Evolutionary conservation across 2,329 filamentous ascomycete species (phyloP).

Genomic region (Ploettnerulaceae sp.): DNA sequence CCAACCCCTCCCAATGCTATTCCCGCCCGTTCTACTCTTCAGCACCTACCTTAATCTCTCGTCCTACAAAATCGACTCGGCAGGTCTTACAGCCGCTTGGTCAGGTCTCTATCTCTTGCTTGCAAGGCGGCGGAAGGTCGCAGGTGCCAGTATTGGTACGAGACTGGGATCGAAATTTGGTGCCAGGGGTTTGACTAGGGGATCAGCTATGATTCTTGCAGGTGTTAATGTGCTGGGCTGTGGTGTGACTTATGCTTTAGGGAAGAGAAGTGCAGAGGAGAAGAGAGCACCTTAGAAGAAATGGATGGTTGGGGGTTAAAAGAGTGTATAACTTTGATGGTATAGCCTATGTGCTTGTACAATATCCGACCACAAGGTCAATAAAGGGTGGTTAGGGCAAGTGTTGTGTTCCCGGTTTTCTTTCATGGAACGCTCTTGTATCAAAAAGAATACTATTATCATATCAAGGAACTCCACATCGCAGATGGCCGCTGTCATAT

Average conservation of each 20-base stretch:
- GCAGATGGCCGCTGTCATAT: too few relatives aligned
- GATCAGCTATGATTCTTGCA: constrained; percentile 46
- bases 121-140: constrained; percentile 47
- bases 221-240: constrained; percentile 46
- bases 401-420: too few relatives aligned
- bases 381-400: background rate
- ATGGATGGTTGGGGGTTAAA: background rate
- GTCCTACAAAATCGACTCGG: constrained; percentile 57
- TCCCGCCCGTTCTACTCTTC: constrained; percentile 61
- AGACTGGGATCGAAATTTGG: constrained; percentile 45
- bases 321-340: background rate
- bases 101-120: constrained; percentile 61
- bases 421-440: background rate
- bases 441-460: background rate
- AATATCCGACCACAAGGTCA: constrained; percentile 14
- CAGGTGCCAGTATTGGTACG: constrained; percentile 20
- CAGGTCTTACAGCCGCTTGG: constrained; percentile 60
- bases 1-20: constrained; percentile 60
- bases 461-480: too few relatives aligned
- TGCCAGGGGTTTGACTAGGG: constrained; percentile 46
- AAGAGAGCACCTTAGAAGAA: background rate
- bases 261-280: constrained; percentile 8
- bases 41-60: constrained; percentile 61
- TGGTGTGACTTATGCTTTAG: constrained; percentile 46
- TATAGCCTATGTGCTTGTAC: background rate